phyloP scores from a whole-genome alignment of 345 rosid species.

The Atalantia buxifolia region DNA sequence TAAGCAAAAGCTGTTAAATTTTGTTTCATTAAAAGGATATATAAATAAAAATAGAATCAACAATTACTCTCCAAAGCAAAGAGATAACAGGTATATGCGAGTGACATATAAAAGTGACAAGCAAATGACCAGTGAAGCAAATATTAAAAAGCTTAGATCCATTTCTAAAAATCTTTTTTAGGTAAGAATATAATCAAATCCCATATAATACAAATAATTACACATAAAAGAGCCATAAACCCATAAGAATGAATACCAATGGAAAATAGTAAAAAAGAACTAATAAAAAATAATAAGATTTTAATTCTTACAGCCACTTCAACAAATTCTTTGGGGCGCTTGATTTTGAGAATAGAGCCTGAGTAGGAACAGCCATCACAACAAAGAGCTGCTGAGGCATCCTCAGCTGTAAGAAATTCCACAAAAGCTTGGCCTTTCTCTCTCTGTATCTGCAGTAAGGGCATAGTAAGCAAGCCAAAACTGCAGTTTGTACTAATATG shows the following conservation, averaged over 20 bases:
- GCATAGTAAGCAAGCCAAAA: constrained; percentile 11
- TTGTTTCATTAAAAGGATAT: neutral
- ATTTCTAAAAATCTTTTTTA: neutral
- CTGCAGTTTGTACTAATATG: constrained; percentile 11
- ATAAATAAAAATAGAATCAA: too few species aligned
- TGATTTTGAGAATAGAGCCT: constrained; percentile 65
- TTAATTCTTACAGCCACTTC: constrained; percentile 72
- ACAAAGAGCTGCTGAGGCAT: constrained; percentile 89
- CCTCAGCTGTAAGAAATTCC: constrained; percentile 94
- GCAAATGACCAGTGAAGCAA: neutral
- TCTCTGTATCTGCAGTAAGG: constrained; percentile 62
- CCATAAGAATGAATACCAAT: neutral
- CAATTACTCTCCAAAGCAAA: neutral
- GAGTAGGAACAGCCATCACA: constrained; percentile 64
- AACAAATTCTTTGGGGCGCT: constrained; percentile 84
- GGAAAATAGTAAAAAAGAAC: neutral
- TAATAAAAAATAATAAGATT: constrained; percentile 17
- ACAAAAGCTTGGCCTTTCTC: constrained; percentile 83
- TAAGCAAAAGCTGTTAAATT: constrained; percentile 7
- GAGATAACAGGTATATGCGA: neutral
- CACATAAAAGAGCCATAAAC: constrained; percentile 1
- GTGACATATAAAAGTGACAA: neutral
- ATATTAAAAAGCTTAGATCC: neutral
- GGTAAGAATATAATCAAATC: neutral
- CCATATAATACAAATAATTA: neutral